Percentiles rank a stretch among this genome's conserved stretches.
These are phyloP conservation scores for Posidonia australis DNA, from an alignment of 106 monocot species.

Conservation along the genomic window DNA sequence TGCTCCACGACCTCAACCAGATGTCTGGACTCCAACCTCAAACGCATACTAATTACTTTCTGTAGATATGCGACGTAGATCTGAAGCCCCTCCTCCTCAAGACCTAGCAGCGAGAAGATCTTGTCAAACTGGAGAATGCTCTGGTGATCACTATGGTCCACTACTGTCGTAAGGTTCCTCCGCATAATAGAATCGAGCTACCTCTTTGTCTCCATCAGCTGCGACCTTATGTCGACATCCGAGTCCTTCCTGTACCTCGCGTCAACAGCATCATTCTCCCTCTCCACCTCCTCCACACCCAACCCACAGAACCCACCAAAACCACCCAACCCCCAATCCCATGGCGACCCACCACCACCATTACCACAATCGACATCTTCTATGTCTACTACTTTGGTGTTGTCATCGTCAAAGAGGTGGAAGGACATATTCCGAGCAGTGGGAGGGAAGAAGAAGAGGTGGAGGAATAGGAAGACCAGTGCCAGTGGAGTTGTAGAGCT, in stretches of 20 bases:
- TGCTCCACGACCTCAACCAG: conserved; percentile 45
- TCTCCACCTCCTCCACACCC: conserved; percentile 20
- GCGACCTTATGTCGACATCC: too few relatives aligned
- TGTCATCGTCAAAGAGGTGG: conserved; percentile 51
- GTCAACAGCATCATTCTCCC: conserved; percentile 68
- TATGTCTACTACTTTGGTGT: not conserved
- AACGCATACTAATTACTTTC: conserved; percentile 56
- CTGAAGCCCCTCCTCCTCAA: too few relatives aligned
- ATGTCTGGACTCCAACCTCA: conserved; percentile 75
- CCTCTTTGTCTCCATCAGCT: too few relatives aligned
- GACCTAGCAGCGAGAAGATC: conserved; percentile 57
- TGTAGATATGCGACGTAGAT: conserved; percentile 70
- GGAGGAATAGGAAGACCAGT: conserved; percentile 12
- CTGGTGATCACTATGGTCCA: conserved; percentile 59
- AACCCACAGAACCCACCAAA: not conserved
- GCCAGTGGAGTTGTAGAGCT: conserved; percentile 30
- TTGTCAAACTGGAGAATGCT: conserved; percentile 57
- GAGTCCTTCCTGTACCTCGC: conserved; percentile 34
- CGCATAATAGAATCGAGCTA: conserved; percentile 54
- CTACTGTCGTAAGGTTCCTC: conserved; percentile 39
- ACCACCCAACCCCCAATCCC: not conserved
- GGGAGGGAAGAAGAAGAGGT: conserved; percentile 24
- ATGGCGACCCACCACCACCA: not conserved
- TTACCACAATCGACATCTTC: not conserved
- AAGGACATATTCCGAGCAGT: conserved; percentile 49